Evolutionary conservation across 176 grass and related monocot genomes (phyloP).

Genomic region (Carex myosuroides): DNA sequence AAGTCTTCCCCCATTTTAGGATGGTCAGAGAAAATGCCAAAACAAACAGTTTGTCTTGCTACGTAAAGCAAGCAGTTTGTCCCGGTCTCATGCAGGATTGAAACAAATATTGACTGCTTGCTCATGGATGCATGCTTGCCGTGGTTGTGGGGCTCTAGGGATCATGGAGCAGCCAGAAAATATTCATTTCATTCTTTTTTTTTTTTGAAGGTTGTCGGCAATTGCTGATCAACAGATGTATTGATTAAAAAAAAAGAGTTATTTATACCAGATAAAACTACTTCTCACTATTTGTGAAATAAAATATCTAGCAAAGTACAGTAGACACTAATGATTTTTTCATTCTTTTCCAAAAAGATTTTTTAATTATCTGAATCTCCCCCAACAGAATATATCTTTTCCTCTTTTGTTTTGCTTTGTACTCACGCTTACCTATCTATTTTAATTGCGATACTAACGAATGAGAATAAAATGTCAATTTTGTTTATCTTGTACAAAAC

Average conservation of each 20-base stretch:
- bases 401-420: neutral
- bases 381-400: neutral
- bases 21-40: slow-evolving; percentile 2
- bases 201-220: too few relatives aligned
- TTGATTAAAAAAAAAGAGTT: too few relatives aligned
- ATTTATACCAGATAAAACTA: too few relatives aligned
- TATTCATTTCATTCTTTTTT: neutral
- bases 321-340: neutral
- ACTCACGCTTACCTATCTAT: neutral
- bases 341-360: neutral
- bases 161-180: neutral
- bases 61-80: slow-evolving; percentile 1
- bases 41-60: neutral
- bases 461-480: too few relatives aligned
- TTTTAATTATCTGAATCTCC: neutral
- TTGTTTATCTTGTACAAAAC: too few relatives aligned
- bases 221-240: too few relatives aligned
- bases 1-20: neutral
- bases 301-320: too few relatives aligned
- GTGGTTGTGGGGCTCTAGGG: slow-evolving; percentile 9
- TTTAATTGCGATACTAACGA: too few relatives aligned
- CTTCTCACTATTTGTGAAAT: too few relatives aligned
- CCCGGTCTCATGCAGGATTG: neutral
- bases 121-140: neutral
- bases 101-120: neutral